Evolutionary conservation across 768 basidiomycete species (phyloP), one percentile per base, ranked within the genome.

Genomic region (Hirschioporus abietinus): DNA sequence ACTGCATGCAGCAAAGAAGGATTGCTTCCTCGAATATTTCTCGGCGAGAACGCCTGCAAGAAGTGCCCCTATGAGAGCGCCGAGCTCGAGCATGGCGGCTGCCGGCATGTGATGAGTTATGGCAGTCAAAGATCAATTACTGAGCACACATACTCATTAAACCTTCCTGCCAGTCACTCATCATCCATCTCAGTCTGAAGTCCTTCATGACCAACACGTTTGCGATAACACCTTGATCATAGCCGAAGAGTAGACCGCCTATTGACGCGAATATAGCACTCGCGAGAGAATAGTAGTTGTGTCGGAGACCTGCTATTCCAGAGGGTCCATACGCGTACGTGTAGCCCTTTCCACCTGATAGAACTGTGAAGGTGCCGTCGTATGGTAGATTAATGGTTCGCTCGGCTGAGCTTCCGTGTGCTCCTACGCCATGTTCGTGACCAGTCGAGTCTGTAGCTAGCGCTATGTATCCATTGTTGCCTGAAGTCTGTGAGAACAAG

Each of bases 201-300:
- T 92, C 88, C 57, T 81, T 78, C 92, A 93, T 93, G 15, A 93
- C 90, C 15, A 94, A 81, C 17, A 94, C 87, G 73, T 93, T 94
- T 1, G 92, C 90, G 69, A 94, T 92, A 62, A 93, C 92, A 42
- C 91, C 91, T 72, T 93, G 91, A 71, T 92, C 91, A 72, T 93
- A 93, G 9, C 91, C 91, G 74, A 93, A 93, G 17, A 88, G 86
- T 66, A 92, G 73, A 0, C 91, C 91, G 1, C 91, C 91, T 70
- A 93, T 84, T 10, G 88, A 89, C 0, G 88, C 91, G 69, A 92
- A 91, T 62, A 88, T 78, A 4, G 88, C 90, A 68, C 90, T 92
- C 1, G 86, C 77, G 8, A 88, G 75, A 4, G 87, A 84, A 69
- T 88, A 90, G 66, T 80, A 82, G 73, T 92, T 93, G 68, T 82